Evolutionary conservation across 371 early-diverging fungal genomes (phyloP), one percentile per base, ranked within the genome.

Genomic region (Zopfochytrium polystomum): DNA sequence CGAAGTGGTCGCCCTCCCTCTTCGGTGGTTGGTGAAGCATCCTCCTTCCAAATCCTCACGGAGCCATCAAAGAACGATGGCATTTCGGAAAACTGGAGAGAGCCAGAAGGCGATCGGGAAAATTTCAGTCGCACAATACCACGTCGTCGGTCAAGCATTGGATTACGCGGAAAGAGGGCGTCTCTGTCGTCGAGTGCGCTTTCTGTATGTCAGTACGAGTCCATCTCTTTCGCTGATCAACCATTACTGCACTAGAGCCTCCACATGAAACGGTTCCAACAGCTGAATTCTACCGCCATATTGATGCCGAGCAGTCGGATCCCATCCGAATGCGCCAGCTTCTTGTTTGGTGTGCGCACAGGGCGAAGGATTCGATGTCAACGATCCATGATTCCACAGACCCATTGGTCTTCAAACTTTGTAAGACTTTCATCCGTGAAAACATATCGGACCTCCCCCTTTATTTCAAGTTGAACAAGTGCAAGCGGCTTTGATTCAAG

Each of bases 251-350:
- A 54, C 60, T 67, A 80, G 88, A 82, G 2, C 58, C 75, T 20
- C 88, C 88, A 0, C 89, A 87, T 68, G 76, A 74, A 4, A 72
- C 74, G 0, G 77, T 88, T 29, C 65, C 70, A 20, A 52, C 84
- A 1, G 58, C 57, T 0, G 76, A 77, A 42, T 86, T 80, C 57
- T 85, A 81, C 68, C 70, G 82, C n/a, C 87, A 84, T 60, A 81
- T 88, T 20, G 84, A 85, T 62, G 80, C 83, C 1, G 87, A 87
- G 3, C 69, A 77, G 35, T 77, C 85, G 1, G 86, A 85, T 31
- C 87, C 87, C 23, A 58, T 85, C 0, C 80, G 87, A 2, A 81
- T 88, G 77, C 74, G 84, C 2, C 88, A 87, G 63, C 74, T 88
- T 27, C 68, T 88, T 29, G 64, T 82, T 20, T 88, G 89, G 89